These are phyloP conservation scores for Discostella stelligera DNA, from an alignment of 352 stramenopile species.

Conservation along the genomic window DNA sequence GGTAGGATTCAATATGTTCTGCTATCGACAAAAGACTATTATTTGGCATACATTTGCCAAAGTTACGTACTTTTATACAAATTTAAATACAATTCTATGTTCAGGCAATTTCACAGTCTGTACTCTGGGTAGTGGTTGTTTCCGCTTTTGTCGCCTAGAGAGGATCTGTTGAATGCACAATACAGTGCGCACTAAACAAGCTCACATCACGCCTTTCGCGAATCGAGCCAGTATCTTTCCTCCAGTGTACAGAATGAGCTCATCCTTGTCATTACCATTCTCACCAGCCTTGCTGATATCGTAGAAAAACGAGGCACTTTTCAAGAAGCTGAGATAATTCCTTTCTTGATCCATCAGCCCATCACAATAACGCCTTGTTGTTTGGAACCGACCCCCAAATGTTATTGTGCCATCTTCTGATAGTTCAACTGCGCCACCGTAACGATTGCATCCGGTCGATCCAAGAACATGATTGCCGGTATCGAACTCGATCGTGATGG, in stretches of 20 bases:
- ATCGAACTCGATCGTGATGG: conserved; percentile 2
- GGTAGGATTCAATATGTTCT: neutral
- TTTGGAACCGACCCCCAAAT: neutral
- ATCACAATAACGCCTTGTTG: conserved; percentile 7
- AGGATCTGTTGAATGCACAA: too few relatives aligned
- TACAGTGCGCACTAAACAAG: neutral
- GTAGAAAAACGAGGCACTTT: conserved; percentile 9
- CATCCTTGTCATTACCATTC: conserved; percentile 4
- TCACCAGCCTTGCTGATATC: conserved; percentile 6
- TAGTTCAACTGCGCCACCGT: conserved; percentile 1
- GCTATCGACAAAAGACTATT: neutral
- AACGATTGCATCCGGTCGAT: conserved; percentile 9
- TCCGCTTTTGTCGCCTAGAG: too few relatives aligned
- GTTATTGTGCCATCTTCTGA: neutral
- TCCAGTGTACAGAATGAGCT: conserved; percentile 1
- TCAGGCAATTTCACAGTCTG: too few relatives aligned
- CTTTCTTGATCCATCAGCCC: conserved; percentile 17
- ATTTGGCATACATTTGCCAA: too few relatives aligned
- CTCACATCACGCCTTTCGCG: neutral
- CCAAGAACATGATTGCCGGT: neutral
- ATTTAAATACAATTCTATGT: too few relatives aligned
- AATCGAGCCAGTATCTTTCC: conserved; percentile 2
- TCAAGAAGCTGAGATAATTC: conserved; percentile 5
- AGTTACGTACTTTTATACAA: too few relatives aligned
- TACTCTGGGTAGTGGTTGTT: too few relatives aligned